Base-by-base conservation (phyloP, 2,329 filamentous ascomycete genomes). In the Plenodomus lindquistii region DNA sequence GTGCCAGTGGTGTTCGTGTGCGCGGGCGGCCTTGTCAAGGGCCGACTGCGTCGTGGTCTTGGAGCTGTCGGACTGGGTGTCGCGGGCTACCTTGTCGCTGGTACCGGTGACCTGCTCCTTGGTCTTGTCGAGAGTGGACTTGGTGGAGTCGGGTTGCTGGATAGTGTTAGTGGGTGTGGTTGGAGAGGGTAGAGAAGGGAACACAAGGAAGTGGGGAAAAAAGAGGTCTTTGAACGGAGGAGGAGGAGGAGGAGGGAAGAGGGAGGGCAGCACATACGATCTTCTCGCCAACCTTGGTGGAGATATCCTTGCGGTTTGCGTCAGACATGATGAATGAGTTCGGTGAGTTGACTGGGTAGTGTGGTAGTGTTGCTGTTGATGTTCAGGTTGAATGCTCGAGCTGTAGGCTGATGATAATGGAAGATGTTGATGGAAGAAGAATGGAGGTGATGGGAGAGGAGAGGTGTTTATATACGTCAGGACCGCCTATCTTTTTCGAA, bases 51-150 rank as follows among this genome's bases (percentile, higher is more conserved):
- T 59, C 54, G 70, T 71, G 43, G 79, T 79, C 77, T 86, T 86
- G 66, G 73, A 69, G 31, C 73, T 66, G 60, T 86, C 80, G 37
- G 59, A 57, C 45, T 62, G 54, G 10, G 41, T 46, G 31, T 57
- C 61, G 16, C 61, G 80, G 60, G 75, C 70, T 54, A 79, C 42
- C 63, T 82, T 83, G 74, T 85, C 84, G 46, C 66, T 71, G 48
- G 76, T 76, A 60, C 81, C 81, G 54, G 81, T 85, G 65, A 81
- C 41, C 46, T 71, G 67, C 71, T 86, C 83, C 69, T 79, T 80
- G 55, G 79, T 57, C 77, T 85, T 83, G 56, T 84, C 74, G 63
- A 77, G 73, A 61, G 81, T 83, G 54, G 82, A 85, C 77, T 86
- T 86, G 73, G 78, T 71, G 66, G 77, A 77, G 70, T 85, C 78